phyloP scores from a whole-genome alignment of 2,329 filamentous ascomycete genomes.

The Nemania sp. region DNA sequence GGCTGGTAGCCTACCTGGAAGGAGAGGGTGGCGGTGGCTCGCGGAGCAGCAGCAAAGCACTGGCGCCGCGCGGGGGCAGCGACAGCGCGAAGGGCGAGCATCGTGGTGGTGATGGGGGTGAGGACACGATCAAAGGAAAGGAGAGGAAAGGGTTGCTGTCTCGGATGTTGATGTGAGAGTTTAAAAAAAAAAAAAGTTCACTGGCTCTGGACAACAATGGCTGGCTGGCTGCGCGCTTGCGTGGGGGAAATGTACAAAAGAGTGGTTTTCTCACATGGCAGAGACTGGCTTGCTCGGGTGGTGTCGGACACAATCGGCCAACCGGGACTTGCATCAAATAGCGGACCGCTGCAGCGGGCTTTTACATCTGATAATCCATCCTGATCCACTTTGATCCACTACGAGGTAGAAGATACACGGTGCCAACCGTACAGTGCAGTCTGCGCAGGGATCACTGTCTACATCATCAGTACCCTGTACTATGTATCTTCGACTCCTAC shows the following conservation, averaged over 20 bases:
- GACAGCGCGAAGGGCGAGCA: conserved; percentile 83
- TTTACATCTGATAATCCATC: conserved; percentile 35
- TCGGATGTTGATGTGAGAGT: conserved; percentile 11
- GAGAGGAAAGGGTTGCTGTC: conserved; percentile 31
- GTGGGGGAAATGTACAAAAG: conserved; percentile 31
- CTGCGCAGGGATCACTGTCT: no score
- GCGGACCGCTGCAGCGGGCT: conserved; percentile 8
- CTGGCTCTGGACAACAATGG: conserved; percentile 22
- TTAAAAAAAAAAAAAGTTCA: conserved; percentile 3
- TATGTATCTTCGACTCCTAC: no score
- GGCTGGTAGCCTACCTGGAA: conserved; percentile 58
- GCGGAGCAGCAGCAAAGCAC: conserved; percentile 72
- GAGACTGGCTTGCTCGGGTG: conserved; percentile 32
- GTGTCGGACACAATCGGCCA: conserved; percentile 33
- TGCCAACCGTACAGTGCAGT: no score
- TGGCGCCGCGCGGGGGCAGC: conserved; percentile 76
- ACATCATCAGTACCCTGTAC: no score
- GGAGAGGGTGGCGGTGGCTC: conserved; percentile 54
- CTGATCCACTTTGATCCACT: background rate
- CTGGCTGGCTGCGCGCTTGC: conserved; percentile 14
- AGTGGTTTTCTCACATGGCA: conserved; percentile 22
- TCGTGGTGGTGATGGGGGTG: conserved; percentile 57
- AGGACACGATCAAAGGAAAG: conserved; percentile 29
- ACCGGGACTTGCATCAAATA: conserved; percentile 3
- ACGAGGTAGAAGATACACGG: no score